Evolutionary conservation across 768 basidiomycete species (phyloP), one percentile per base, ranked within the genome.

Genomic region (Auricularia sp.): DNA sequence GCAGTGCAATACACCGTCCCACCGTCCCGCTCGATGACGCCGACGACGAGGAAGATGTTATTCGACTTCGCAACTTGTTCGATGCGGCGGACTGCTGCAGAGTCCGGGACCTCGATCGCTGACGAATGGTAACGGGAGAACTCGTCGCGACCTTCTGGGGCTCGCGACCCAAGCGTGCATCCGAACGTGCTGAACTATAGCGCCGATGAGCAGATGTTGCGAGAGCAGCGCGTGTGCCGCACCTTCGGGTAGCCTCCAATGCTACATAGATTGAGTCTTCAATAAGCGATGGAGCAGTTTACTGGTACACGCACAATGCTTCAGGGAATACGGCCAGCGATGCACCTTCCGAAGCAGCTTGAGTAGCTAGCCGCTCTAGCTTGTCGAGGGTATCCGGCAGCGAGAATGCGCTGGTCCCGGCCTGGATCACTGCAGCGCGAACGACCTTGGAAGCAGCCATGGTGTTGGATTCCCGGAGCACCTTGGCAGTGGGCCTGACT

Each of bases 1-100:
- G 72, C 81, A 0, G 84, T 83, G 71, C 86, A 88, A 67, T 85
- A 87, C 18, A 87, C 73, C 1, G 85, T 85, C 3, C 85, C 85
- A 8, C 78, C 77, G 18, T 81, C 83, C 14, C 79, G 78, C 69
- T 87, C 86, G 62, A 88, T 80, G 16, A 85, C 77, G 1, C 86
- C 86, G 34, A 84, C 77, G 62, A 87, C 82, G 39, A 87, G 73
- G 69, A 85, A 85, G 14, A 86, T 78, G 10, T 74, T 78, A 1
- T 77, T 77, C 36, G 79, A 79, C 62, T 73, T 77, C 65, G 82
- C 79, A 66, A 86, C 77, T 6, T 70, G 68, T 66, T 84, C 84
- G 14, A 87, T 77, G 2, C 76, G 75, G 29, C 76, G 69, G 47
- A 81, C 75, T 0, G 82, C 75, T 8, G 80, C 74, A 2, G 83